These are phyloP conservation scores for Nannochloropsis oceanica DNA, from an alignment of 108 stramenopile species.

Conservation along the genomic window DNA sequence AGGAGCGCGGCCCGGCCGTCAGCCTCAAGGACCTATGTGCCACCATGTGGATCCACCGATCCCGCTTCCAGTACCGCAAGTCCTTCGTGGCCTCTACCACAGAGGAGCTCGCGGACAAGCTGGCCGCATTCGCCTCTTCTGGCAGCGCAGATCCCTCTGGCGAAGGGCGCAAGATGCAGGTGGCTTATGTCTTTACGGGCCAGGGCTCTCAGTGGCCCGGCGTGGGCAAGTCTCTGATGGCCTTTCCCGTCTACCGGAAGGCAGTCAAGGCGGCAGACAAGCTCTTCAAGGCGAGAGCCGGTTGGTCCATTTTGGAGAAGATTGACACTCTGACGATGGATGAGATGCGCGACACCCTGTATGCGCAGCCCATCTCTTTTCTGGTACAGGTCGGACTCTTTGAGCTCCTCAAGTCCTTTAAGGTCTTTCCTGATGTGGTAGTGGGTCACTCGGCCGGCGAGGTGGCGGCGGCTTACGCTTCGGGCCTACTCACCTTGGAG, in stretches of 20 bases:
- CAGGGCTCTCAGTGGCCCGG: constrained; percentile 37
- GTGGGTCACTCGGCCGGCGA: constrained; percentile 37
- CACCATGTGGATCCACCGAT: background rate
- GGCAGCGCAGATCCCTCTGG: background rate
- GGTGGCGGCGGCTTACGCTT: constrained; percentile 23
- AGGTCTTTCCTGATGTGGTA: constrained; percentile 13
- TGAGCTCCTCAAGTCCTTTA: background rate
- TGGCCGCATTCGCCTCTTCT: background rate
- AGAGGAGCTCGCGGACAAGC: background rate
- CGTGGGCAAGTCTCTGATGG: constrained; percentile 26
- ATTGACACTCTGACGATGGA: background rate
- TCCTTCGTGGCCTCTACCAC: background rate
- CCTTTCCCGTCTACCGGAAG: background rate
- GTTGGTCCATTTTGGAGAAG: background rate
- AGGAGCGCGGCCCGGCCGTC: background rate
- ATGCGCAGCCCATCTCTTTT: constrained; percentile 32
- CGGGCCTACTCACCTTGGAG: constrained; percentile 18
- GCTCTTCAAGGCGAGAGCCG: background rate
- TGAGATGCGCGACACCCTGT: constrained; percentile 20
- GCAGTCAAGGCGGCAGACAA: background rate
- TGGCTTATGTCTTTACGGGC: constrained; percentile 36
- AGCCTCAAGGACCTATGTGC: background rate
- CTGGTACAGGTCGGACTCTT: constrained; percentile 27
- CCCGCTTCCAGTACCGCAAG: background rate
- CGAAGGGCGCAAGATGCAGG: background rate